A percentile compares a stretch with the other conserved stretches of the same genome.
These are phyloP conservation scores for Exophiala bonariae DNA, from an alignment of 2,329 filamentous ascomycete species.

Conservation along the genomic window DNA sequence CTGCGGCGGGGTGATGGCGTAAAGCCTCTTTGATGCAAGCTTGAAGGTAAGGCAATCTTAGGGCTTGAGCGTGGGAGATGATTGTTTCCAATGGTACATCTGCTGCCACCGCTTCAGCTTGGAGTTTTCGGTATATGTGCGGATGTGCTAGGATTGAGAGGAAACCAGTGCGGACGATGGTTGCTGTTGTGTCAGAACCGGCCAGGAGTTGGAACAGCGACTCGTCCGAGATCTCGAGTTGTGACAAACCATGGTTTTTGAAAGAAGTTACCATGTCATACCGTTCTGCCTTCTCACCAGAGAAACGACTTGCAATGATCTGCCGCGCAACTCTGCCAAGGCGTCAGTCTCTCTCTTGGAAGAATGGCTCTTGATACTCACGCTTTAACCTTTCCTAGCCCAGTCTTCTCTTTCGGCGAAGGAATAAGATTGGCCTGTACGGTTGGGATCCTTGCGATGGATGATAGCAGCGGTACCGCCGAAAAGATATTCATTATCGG, in stretches of 20 bases:
- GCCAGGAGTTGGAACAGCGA: conserved; percentile 21
- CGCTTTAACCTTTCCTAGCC: conserved; percentile 21
- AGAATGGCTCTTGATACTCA: not conserved
- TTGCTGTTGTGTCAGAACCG: conserved; percentile 19
- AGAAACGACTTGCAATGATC: conserved; percentile 14
- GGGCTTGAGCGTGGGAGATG: conserved; percentile 18
- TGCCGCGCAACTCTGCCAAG: conserved; percentile 6
- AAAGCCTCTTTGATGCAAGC: conserved; percentile 32
- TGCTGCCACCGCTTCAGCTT: conserved; percentile 19
- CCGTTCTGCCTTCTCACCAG: conserved; percentile 3
- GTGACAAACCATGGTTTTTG: conserved; percentile 18
- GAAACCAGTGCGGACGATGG: conserved; percentile 19
- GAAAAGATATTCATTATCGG: conserved; percentile 40
- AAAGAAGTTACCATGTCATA: conserved; percentile 16
- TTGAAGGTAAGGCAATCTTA: conserved; percentile 29
- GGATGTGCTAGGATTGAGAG: conserved; percentile 21
- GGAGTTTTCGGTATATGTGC: conserved; percentile 15
- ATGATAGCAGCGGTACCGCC: conserved; percentile 39
- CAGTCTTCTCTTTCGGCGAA: conserved; percentile 16
- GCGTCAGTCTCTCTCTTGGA: conserved; percentile 2
- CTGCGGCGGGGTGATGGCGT: conserved; percentile 36
- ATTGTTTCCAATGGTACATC: conserved; percentile 14
- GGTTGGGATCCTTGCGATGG: conserved; percentile 26
- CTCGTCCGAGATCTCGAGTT: conserved; percentile 20
- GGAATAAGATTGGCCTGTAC: conserved; percentile 12